A percentile compares a stretch with the other conserved stretches of the same genome.
These are phyloP conservation scores for Plenodomus lindquistii DNA, from an alignment of 2,329 filamentous ascomycete species.

Conservation along the genomic window DNA sequence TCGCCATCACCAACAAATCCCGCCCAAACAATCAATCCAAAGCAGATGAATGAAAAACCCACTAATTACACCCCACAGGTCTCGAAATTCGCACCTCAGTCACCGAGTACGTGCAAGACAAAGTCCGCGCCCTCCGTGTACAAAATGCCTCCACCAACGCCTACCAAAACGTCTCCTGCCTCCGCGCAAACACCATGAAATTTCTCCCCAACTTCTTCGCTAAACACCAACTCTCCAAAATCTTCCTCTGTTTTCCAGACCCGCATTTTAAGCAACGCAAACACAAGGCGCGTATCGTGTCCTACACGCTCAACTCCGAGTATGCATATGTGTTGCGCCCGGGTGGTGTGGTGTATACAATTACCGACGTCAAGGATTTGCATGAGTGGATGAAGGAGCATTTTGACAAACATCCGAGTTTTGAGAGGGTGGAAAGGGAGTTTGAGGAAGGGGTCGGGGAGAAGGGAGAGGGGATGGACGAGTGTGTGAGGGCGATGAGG, in stretches of 20 bases:
- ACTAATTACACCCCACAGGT: conserved; percentile 53
- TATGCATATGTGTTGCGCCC: conserved; percentile 87
- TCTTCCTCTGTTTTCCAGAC: conserved; percentile 98
- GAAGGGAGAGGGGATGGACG: conserved; percentile 68
- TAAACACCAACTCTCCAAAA: conserved; percentile 78
- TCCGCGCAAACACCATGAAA: conserved; percentile 97
- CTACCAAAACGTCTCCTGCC: conserved; percentile 86
- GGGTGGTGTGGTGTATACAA: conserved; percentile 89
- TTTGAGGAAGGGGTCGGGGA: conserved; percentile 65
- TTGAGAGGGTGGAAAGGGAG: conserved; percentile 66
- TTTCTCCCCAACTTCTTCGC: conserved; percentile 98
- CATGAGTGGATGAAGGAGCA: conserved; percentile 92
- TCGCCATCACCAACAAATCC: background rate
- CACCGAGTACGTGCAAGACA: conserved; percentile 85
- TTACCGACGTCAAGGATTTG: conserved; percentile 94
- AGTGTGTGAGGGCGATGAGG: conserved; percentile 74
- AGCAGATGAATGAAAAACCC: background rate
- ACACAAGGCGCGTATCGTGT: conserved; percentile 95
- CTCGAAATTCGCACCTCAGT: conserved; percentile 93
- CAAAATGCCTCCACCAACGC: conserved; percentile 58
- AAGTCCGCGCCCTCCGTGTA: conserved; percentile 77
- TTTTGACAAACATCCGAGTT: conserved; percentile 76
- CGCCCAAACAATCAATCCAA: background rate
- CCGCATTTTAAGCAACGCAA: conserved; percentile 98
- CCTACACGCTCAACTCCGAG: conserved; percentile 83